phyloP scores from a whole-genome alignment of 1,139 yeast genomes.

The Geotrichum bryndzae region DNA sequence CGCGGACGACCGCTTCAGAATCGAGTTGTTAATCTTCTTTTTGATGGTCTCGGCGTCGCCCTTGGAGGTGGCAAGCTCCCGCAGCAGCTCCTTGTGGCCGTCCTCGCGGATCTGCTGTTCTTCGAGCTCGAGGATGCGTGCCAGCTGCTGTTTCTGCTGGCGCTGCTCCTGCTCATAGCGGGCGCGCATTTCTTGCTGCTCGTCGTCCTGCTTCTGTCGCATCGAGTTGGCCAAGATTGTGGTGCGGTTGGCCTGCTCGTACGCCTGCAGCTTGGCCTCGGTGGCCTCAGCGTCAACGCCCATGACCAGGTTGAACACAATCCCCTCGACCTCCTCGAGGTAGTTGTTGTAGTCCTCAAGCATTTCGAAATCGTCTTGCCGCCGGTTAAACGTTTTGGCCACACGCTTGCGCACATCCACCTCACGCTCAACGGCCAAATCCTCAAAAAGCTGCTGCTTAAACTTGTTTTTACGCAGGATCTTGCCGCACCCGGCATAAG shows the following conservation, averaged over 20 bases:
- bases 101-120: conserved; percentile 41
- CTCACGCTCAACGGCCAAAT: conserved; percentile 80
- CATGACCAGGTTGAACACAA: conserved; percentile 69
- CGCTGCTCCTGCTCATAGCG: conserved; percentile 63
- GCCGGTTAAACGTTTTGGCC: conserved; percentile 69
- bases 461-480: conserved; percentile 81
- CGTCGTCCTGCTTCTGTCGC: conserved; percentile 61
- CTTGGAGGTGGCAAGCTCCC: conserved; percentile 48
- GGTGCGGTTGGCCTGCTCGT: conserved; percentile 71
- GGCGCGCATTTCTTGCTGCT: conserved; percentile 59
- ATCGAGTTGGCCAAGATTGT: conserved; percentile 71
- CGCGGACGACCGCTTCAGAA: conserved; percentile 58
- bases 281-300: conserved; percentile 67
- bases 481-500: conserved; percentile 86
- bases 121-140: conserved; percentile 34
- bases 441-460: conserved; percentile 89
- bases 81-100: conserved; percentile 63
- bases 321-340: conserved; percentile 75
- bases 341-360: conserved; percentile 64
- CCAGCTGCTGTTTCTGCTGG: conserved; percentile 34
- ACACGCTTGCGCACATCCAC: conserved; percentile 85
- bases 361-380: conserved; percentile 62
- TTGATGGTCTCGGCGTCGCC: conserved; percentile 48
- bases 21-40: conserved; percentile 53
- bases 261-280: conserved; percentile 59